Evolutionary conservation across 2,329 filamentous ascomycete species (phyloP), one percentile per base, ranked within the genome.

Genomic region (Talaromyces sp.): DNA sequence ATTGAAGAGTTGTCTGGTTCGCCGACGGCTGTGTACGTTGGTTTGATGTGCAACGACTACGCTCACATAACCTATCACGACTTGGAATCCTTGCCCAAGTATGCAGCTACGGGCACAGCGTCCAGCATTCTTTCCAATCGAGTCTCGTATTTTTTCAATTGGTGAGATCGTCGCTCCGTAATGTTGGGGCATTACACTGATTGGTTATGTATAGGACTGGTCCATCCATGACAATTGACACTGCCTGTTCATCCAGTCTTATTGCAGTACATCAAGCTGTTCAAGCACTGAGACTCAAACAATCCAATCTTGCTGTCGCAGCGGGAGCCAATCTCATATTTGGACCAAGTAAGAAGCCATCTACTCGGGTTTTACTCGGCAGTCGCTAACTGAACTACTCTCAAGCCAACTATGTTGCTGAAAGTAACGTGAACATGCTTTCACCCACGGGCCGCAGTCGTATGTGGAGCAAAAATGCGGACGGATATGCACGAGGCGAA

Each of bases 401-500:
- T 56, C 15, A 34, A 56, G 51, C 51, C 51, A 56, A 56, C n/a
- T 70, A 49, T 51, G 58, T 36, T 45, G 36, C 43, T 25, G 22
- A 34, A 22, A 27, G 36, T 6, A 76, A 76, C 17, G 64, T 74
- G 13, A 69, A 81, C 71, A 73, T 86, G 58, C 80, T 88, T n/a
- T 85, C 83, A 0, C 81, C 85, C 34, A 80, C 80, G 0, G 84
- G 84, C 1, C 78, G 81, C 45, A 86, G 82, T n/a, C 81, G 80
- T 59, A 84, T 80, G 75, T 83, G 77, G 75, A 77, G 80, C 69
- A 70, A 68, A 0, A 70, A 68, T 1, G 84, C 80, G 0, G 73
- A 84, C 67, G 84, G 84, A 5, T 85, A 79, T 72, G 83, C 77
- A 29, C 78, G 83, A 1, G 83, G 81, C 5, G 85, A 87, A 59